These are phyloP conservation scores for Debaryomyces castellii DNA, from an alignment of 805 yeast species.

Conservation along the genomic window DNA sequence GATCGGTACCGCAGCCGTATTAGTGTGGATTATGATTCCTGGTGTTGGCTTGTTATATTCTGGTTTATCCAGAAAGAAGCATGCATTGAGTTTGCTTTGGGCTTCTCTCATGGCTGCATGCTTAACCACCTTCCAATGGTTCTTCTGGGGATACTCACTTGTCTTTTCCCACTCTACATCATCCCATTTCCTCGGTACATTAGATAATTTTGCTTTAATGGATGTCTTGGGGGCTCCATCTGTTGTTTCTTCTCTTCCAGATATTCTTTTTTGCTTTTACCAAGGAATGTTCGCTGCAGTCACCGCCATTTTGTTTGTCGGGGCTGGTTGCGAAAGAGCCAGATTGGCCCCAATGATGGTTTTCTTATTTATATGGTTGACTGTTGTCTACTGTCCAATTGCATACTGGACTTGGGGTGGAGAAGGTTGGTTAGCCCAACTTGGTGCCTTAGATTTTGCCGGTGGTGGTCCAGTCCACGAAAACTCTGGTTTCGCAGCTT, in stretches of 20 bases:
- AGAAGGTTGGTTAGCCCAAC: conserved; percentile 79
- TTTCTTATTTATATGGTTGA: conserved; percentile 89
- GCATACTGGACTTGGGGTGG: conserved; percentile 99
- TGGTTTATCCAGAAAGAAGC: conserved; percentile 92
- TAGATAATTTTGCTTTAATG: conserved; percentile 77
- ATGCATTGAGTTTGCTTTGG: conserved; percentile 93
- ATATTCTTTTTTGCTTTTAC: conserved; percentile 82
- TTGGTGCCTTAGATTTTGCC: conserved; percentile 93
- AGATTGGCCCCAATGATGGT: conserved; percentile 96
- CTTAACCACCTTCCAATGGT: conserved; percentile 90
- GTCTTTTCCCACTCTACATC: conserved; percentile 69
- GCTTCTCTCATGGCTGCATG: conserved; percentile 88
- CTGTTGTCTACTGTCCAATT: conserved; percentile 92
- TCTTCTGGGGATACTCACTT: conserved; percentile 95
- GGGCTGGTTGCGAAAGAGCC: conserved; percentile 98
- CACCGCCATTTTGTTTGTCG: conserved; percentile 91
- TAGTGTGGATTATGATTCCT: conserved; percentile 96
- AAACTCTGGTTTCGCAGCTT: conserved; percentile 90
- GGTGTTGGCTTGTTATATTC: conserved; percentile 93
- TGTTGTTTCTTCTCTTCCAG: conserved; percentile 73
- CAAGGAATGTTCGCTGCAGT: conserved; percentile 97
- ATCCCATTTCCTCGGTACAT: conserved; percentile 74
- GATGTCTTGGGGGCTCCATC: conserved; percentile 81
- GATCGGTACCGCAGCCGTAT: conserved; percentile 72
- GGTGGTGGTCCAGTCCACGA: conserved; percentile 99